Conservation (phyloP, 1,139 yeast species). For the Pichia sp. region DNA sequence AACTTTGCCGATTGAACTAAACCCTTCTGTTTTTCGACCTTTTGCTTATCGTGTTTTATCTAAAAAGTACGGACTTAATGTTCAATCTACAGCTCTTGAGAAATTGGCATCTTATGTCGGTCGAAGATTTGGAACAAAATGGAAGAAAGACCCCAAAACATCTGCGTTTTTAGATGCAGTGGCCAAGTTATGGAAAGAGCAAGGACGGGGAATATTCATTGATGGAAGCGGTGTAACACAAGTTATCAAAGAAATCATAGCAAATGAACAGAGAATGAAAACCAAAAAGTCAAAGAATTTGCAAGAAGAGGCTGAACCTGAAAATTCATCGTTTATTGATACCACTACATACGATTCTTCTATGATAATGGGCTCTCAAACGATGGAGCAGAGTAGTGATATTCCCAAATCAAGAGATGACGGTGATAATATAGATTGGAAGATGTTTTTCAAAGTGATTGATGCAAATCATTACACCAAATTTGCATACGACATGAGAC, state of each 20-base stretch:
- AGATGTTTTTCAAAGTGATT: conserved; percentile 63
- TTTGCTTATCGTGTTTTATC: conserved; percentile 85
- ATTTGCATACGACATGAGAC: conserved; percentile 57
- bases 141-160: conserved; percentile 71
- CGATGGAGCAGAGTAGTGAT: neutral
- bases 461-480: conserved; percentile 64
- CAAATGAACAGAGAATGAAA: conserved; percentile 20
- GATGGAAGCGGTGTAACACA: conserved; percentile 67
- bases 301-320: conserved; percentile 2
- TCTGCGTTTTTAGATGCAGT: conserved; percentile 71
- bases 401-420: conserved; percentile 35
- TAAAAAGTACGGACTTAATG: conserved; percentile 86
- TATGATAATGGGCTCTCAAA: neutral
- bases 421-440: conserved; percentile 48
- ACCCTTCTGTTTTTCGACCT: conserved; percentile 81
- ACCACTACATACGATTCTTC: conserved; percentile 9
- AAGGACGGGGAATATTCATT: conserved; percentile 79
- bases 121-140: conserved; percentile 71
- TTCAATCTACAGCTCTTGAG: conserved; percentile 78
- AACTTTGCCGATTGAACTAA: conserved; percentile 65
- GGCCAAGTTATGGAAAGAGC: conserved; percentile 81
- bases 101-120: conserved; percentile 73
- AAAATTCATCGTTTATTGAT: conserved; percentile 5
- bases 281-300: neutral
- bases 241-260: conserved; percentile 51